These are phyloP conservation scores for Thermothielavioides terrestris DNA, from an alignment of 495 filamentous ascomycete genomes.

Conservation along the genomic window DNA sequence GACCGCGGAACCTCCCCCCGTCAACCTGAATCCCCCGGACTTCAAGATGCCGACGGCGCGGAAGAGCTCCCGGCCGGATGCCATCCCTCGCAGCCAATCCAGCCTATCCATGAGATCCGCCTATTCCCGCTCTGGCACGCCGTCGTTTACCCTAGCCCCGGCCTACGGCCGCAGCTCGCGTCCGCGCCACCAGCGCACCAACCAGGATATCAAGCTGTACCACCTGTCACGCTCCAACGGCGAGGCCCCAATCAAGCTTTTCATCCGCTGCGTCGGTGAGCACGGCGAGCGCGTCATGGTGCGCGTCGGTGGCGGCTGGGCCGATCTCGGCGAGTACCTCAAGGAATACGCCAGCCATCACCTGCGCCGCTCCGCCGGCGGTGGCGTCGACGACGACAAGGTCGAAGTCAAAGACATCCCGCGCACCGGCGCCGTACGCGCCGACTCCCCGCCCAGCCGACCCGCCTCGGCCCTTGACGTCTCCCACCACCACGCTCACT, in stretches of 20 bases:
- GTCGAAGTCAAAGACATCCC: slow-evolving; percentile 54
- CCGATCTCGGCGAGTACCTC: slow-evolving; percentile 90
- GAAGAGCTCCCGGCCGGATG: slow-evolving; percentile 28
- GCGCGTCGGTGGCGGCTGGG: slow-evolving; percentile 92
- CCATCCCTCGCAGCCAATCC: slow-evolving; percentile 34
- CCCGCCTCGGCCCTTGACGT: slow-evolving; percentile 30
- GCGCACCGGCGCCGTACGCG: slow-evolving; percentile 11
- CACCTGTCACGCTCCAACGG: slow-evolving; percentile 80
- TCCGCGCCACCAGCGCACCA: slow-evolving; percentile 35
- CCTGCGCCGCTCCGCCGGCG: slow-evolving; percentile 46
- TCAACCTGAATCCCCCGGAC: slow-evolving; percentile 42
- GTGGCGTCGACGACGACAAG: slow-evolving; percentile 29
- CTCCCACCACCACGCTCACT: slow-evolving; percentile 24
- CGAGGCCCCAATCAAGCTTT: slow-evolving; percentile 81
- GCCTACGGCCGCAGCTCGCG: slow-evolving; percentile 40
- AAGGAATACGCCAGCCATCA: slow-evolving; percentile 88
- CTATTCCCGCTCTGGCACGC: slow-evolving; percentile 50
- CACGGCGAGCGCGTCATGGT: slow-evolving; percentile 93
- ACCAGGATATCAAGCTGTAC: slow-evolving; percentile 76
- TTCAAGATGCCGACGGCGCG: slow-evolving; percentile 32
- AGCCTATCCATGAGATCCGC: slow-evolving; percentile 31
- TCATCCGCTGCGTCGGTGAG: slow-evolving; percentile 85
- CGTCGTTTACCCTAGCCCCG: slow-evolving; percentile 62
- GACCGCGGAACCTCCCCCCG: slow-evolving; percentile 41
- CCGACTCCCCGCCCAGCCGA: slow-evolving; percentile 34